Base-by-base conservation (phyloP, 2,329 filamentous ascomycete species). In the Fusarium torreyae region DNA sequence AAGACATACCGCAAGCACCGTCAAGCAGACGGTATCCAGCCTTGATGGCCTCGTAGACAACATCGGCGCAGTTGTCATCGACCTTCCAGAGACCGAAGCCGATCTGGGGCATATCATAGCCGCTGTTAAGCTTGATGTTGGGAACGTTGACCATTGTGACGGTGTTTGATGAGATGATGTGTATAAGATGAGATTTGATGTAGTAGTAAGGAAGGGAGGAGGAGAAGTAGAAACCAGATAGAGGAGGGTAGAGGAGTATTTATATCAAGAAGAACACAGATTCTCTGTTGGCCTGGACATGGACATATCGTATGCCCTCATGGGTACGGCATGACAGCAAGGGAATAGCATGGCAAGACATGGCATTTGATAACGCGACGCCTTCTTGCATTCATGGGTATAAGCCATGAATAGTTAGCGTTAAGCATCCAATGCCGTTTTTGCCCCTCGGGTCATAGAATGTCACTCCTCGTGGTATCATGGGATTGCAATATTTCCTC, bases 81-180 rank as follows among this genome's bases (percentile, higher is more conserved):
- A 96, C 91, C 84, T 96, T 96, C 93, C 93, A 96, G 72, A 95
- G 87, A 63, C 91, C 91, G 78, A 92, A 92, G 80, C 91, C 91
- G 70, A 93, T 90, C 78, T 91, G 87, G 76, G 91, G 91, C 91
- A 93, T 93, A 74, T 91, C 84, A 74, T 87, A 77, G 80, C 89
- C 88, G 80, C 84, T 89, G 81, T 83, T 90, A 67, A 91, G 86
- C 82, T 89, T 90, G 79, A 90, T 82, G 63, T 81, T 87, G 51
- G 78, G 77, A 26, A 77, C 70, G 48, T 75, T 69, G 31, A 66
- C 79, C 75, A 81, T 79, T 68, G 71, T 79, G 55, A 63, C 57
- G 68, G 68, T 66, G 42, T 54, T 51, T 57, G 45, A 46, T 57
- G 33, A 36, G 42, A 38, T 60, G 49, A 15, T 20, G 50, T 44